phyloP scores from a whole-genome alignment of 2,329 filamentous ascomycete genomes.

The Alternaria conjuncta region DNA sequence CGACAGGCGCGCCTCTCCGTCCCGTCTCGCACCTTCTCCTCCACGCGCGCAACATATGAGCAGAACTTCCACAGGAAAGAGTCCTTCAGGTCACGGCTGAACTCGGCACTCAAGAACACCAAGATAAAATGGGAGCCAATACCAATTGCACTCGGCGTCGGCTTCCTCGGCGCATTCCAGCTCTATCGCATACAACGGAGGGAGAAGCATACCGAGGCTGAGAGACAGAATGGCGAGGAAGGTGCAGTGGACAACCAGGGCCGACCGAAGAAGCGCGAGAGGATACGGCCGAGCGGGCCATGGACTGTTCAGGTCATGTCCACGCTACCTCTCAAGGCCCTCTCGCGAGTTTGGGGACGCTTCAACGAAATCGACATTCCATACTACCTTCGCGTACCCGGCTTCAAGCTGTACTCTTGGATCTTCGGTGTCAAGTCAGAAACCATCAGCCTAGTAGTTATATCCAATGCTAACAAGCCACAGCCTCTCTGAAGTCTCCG shows the following conservation, averaged over 20 bases:
- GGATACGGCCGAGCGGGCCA: slow-evolving; percentile 81
- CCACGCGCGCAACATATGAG: slow-evolving; percentile 51
- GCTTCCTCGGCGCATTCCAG: slow-evolving; percentile 81
- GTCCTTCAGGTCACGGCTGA: slow-evolving; percentile 64
- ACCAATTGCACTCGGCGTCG: slow-evolving; percentile 83
- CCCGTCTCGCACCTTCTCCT: slow-evolving; percentile 41
- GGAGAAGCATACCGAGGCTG: slow-evolving; percentile 52
- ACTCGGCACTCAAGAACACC: slow-evolving; percentile 66
- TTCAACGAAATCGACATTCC: slow-evolving; percentile 92
- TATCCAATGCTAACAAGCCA: slow-evolving; percentile 30
- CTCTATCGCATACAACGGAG: slow-evolving; percentile 75
- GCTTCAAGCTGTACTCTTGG: slow-evolving; percentile 89
- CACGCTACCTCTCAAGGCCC: slow-evolving; percentile 85
- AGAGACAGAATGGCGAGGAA: slow-evolving; percentile 57
- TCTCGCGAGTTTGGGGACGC: slow-evolving; percentile 86
- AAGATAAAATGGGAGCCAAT: slow-evolving; percentile 89
- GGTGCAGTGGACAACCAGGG: slow-evolving; percentile 43
- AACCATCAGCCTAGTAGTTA: neutral
- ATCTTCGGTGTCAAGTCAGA: slow-evolving; percentile 82
- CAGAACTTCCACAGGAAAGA: slow-evolving; percentile 54
- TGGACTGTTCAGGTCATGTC: slow-evolving; percentile 97
- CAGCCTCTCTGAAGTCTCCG: slow-evolving; percentile 82
- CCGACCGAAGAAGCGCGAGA: slow-evolving; percentile 60
- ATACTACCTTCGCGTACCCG: slow-evolving; percentile 84
- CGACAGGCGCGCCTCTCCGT: slow-evolving; percentile 23